phyloP scores from a whole-genome alignment of 208 protist genomes.

The Wallacemonas sp. region DNA sequence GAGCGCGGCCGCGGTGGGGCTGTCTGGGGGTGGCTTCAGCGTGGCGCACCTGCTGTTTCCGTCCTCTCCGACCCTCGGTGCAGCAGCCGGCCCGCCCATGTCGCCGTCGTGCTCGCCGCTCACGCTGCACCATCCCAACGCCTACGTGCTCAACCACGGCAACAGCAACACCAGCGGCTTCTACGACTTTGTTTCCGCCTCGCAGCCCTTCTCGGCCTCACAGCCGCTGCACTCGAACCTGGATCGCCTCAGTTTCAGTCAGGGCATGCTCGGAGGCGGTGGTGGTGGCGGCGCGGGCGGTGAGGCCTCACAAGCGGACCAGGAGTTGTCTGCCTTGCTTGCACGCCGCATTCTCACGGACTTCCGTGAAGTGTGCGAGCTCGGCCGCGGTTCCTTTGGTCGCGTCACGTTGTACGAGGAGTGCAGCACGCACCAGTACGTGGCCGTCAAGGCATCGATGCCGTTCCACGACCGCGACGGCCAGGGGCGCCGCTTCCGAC shows the following conservation, averaged over 20 bases:
- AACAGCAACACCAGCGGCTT: conserved; percentile 5
- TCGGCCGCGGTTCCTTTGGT: conserved; percentile 79
- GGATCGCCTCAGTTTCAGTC: conserved; percentile 21
- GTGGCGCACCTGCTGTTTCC: conserved; percentile 17
- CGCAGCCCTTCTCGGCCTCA: conserved; percentile 14
- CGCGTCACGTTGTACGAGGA: conserved; percentile 81
- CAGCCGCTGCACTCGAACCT: conserved; percentile 20
- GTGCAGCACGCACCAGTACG: conserved; percentile 59
- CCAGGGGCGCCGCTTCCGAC: conserved; percentile 53
- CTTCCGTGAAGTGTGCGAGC: conserved; percentile 78
- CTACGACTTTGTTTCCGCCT: not conserved
- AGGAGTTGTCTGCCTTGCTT: conserved; percentile 76
- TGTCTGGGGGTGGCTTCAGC: conserved; percentile 9
- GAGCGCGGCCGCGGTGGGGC: no score
- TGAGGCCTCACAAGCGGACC: conserved; percentile 83
- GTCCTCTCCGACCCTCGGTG: not conserved
- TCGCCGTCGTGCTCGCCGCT: conserved; percentile 9
- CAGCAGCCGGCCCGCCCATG: not conserved
- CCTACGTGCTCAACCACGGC: not conserved
- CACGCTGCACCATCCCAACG: not conserved
- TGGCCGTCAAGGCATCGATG: conserved; percentile 77
- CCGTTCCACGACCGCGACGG: conserved; percentile 37
- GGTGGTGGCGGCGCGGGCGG: conserved; percentile 6
- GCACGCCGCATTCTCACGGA: conserved; percentile 71
- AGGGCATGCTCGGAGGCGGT: not conserved